A percentile compares a stretch with the other conserved stretches of the same genome.
These are phyloP conservation scores for Bacidia rubella DNA, from an alignment of 495 filamentous ascomycete species.

Conservation along the genomic window DNA sequence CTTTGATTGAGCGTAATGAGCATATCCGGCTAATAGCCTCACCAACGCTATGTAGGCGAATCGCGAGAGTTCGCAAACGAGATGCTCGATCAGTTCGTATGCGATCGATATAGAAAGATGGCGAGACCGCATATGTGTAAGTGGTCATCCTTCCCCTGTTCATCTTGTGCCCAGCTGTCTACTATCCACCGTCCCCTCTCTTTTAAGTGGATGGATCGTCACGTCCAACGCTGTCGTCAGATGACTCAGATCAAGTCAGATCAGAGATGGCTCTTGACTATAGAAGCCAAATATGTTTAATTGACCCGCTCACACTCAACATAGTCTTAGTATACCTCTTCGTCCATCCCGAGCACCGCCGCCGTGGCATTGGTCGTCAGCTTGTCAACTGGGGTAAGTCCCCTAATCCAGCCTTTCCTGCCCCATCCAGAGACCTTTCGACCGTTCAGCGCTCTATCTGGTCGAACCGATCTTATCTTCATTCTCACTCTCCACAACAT, in stretches of 20 bases:
- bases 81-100: conserved; percentile 15
- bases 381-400: conserved; percentile 30
- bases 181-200: not conserved
- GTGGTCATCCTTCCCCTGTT: conserved; percentile 2
- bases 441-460: conserved; percentile 1
- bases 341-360: conserved; percentile 25
- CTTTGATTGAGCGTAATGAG: conserved; percentile 1
- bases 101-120: conserved; percentile 16
- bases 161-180: not conserved
- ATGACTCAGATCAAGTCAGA: not conserved
- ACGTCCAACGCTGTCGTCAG: not conserved
- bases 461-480: conserved; percentile 2
- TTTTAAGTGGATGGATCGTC: not conserved
- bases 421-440: not conserved
- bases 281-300: not conserved
- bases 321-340: conserved; percentile 23
- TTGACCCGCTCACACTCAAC: not conserved
- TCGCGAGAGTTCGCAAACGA: conserved; percentile 18
- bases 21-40: not conserved
- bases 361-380: conserved; percentile 24
- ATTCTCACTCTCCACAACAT: conserved; percentile 1
- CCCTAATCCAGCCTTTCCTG: conserved; percentile 2
- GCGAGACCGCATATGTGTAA: conserved; percentile 22
- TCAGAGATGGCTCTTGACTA: not conserved
- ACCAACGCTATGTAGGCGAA: conserved; percentile 9